phyloP scores from a whole-genome alignment of 139 green algal species.

The Ettlia oleoabundans region DNA sequence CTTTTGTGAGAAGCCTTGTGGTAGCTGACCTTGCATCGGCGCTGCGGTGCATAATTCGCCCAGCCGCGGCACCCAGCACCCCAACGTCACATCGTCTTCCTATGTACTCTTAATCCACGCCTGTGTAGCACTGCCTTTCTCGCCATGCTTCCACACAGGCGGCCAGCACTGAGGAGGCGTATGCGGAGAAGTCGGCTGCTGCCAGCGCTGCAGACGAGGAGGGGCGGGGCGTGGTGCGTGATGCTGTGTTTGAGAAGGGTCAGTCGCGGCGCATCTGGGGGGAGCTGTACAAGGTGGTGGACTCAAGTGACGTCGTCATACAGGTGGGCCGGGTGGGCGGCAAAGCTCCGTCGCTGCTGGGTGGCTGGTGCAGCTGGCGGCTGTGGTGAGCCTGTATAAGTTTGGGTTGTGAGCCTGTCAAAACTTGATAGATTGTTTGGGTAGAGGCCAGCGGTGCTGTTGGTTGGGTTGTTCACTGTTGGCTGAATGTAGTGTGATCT shows the following conservation, averaged over 20 bases:
- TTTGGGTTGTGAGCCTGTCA: too few relatives aligned
- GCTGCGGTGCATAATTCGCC: too few relatives aligned
- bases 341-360: too few relatives aligned
- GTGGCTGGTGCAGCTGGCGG: too few relatives aligned
- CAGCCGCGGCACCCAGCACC: too few relatives aligned
- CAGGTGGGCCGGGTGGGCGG: constrained; percentile 64
- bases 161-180: not conserved
- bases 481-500: not conserved
- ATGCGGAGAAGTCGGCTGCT: constrained; percentile 23
- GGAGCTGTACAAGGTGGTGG: constrained; percentile 98
- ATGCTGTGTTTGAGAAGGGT: constrained; percentile 92
- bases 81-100: too few relatives aligned
- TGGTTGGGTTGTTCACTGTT: not conserved
- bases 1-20: not conserved
- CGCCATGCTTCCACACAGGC: not conserved
- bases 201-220: constrained; percentile 28
- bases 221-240: constrained; percentile 37
- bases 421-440: not conserved
- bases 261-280: constrained; percentile 98
- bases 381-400: too few relatives aligned
- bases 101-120: too few relatives aligned
- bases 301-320: constrained; percentile 96
- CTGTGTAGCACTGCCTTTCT: not conserved
- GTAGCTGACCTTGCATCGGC: too few relatives aligned
- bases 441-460: not conserved